Evolutionary conservation across 768 basidiomycete genomes (phyloP).

Genomic region (Mrakia hoshinonis): DNA sequence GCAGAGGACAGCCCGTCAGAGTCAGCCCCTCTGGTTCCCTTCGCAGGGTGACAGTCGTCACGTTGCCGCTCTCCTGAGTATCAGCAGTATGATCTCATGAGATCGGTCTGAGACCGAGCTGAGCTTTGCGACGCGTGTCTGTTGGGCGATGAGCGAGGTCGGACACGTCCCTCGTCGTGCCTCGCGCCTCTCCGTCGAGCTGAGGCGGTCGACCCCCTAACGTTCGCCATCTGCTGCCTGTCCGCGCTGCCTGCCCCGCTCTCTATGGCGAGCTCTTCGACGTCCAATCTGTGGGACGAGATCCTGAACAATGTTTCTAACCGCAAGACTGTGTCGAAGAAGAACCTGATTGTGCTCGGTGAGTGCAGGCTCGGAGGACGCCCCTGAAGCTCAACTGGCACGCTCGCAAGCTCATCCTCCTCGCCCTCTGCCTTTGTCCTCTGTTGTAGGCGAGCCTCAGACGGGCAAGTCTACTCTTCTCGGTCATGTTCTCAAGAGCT

Average conservation of each 20-base stretch:
- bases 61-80: too few relatives aligned
- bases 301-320: constrained; percentile 82
- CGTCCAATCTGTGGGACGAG: constrained; percentile 68
- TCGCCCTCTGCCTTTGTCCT: neutral
- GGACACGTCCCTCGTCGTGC: too few relatives aligned
- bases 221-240: neutral
- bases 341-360: constrained; percentile 75
- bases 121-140: too few relatives aligned
- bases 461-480: constrained; percentile 71
- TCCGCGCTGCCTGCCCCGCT: neutral
- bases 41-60: too few relatives aligned
- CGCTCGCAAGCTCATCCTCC: neutral
- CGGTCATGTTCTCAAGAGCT: constrained; percentile 18
- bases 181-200: too few relatives aligned
- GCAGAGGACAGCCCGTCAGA: too few relatives aligned
- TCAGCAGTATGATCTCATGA: too few relatives aligned
- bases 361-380: constrained; percentile 13
- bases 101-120: too few relatives aligned
- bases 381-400: neutral
- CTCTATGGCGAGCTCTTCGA: neutral
- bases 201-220: neutral
- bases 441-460: constrained; percentile 50
- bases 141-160: too few relatives aligned
- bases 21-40: too few relatives aligned
- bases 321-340: constrained; percentile 56